phyloP scores from a whole-genome alignment of 352 stramenopile genomes.

The Aphanomyces cochlioides region DNA sequence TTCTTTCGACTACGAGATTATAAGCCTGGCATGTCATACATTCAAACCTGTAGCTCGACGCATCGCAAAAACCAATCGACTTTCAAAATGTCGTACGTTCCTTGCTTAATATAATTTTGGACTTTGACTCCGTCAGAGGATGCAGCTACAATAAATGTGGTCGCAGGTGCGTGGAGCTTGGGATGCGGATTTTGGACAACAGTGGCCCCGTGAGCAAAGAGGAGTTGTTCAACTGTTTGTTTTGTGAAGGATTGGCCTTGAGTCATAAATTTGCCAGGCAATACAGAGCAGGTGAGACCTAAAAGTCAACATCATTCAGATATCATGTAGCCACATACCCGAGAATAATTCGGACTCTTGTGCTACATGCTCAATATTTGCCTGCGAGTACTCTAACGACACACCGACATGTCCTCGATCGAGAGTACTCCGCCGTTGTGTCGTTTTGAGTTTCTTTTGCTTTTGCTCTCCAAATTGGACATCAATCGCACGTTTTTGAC shows the following conservation, averaged over 20 bases:
- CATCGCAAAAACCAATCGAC: constrained; percentile 59
- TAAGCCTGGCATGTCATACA: constrained; percentile 41
- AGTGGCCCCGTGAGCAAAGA: constrained; percentile 59
- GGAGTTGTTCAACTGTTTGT: constrained; percentile 65
- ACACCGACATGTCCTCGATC: constrained; percentile 39
- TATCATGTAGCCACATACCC: constrained; percentile 20
- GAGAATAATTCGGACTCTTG: constrained; percentile 60
- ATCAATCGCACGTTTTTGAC: constrained; percentile 68
- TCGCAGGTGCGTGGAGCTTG: constrained; percentile 40
- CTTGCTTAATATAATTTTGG: constrained; percentile 75
- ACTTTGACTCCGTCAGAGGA: constrained; percentile 70
- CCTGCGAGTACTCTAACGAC: constrained; percentile 54
- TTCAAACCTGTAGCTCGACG: constrained; percentile 37
- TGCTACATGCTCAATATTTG: constrained; percentile 54
- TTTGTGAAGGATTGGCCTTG: constrained; percentile 49
- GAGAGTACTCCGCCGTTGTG: constrained; percentile 4
- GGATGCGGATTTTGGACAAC: constrained; percentile 76
- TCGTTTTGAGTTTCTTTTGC: not conserved
- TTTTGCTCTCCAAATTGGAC: constrained; percentile 55
- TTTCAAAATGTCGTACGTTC: constrained; percentile 66
- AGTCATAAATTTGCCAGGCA: constrained; percentile 67
- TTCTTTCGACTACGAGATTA: not conserved
- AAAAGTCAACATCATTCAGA: not conserved
- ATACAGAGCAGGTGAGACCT: constrained; percentile 53
- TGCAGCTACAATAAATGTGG: constrained; percentile 61